A percentile compares a stretch with the other conserved stretches of the same genome.
These are phyloP conservation scores for Aspergillus aculeatinus DNA, from an alignment of 2,329 filamentous ascomycete species.

Conservation along the genomic window DNA sequence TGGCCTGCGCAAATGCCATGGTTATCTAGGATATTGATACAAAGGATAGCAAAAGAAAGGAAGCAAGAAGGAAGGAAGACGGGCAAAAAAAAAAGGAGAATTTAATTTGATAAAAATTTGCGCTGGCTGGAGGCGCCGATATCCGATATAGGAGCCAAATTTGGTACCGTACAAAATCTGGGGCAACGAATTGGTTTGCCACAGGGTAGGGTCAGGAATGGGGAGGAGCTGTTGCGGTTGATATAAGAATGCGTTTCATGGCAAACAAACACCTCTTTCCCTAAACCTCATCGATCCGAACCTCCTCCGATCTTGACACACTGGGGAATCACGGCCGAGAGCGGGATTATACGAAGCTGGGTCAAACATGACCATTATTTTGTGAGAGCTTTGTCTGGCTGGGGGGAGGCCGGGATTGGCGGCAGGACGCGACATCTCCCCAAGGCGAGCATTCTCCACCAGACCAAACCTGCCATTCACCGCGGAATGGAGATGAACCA, in stretches of 20 bases:
- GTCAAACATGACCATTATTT: background rate
- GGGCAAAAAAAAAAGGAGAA: background rate
- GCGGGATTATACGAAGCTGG: background rate
- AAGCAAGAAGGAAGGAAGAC: background rate
- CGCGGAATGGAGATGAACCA: background rate
- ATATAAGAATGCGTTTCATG: background rate
- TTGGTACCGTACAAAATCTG: background rate
- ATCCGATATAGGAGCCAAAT: background rate
- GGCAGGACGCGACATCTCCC: background rate
- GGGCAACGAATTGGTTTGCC: background rate
- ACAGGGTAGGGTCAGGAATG: background rate
- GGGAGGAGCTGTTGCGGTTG: background rate
- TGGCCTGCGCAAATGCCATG: conserved; percentile 27
- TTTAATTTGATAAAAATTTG: background rate
- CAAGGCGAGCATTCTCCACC: background rate
- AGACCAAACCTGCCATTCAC: background rate
- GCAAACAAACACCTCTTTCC: background rate
- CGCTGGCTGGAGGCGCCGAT: background rate
- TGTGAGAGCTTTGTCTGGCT: background rate
- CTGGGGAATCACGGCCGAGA: background rate
- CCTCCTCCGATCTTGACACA: background rate
- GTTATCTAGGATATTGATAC: background rate
- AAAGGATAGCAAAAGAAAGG: background rate
- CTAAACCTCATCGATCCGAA: background rate
- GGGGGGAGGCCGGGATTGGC: background rate